Evolutionary conservation across 2,329 filamentous ascomycete species (phyloP), one percentile per base, ranked within the genome.

Genomic region (Sclerotinia nivalis): DNA sequence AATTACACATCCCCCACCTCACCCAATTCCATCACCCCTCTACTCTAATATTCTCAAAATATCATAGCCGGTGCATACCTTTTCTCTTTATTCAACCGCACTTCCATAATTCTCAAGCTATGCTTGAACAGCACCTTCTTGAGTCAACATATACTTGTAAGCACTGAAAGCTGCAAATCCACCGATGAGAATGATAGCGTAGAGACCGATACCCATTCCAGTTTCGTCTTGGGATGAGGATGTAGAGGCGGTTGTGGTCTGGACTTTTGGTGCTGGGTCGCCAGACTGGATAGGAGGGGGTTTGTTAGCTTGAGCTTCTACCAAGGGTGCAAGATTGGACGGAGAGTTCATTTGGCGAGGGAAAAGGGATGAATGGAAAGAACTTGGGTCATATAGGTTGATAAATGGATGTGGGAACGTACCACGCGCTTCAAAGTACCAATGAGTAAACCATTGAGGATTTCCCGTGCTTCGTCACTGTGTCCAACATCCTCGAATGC

Each of bases 401-500:
- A n/a, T 59, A 50, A 66, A 45, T 55, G 70, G 66, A 61, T 56
- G 66, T 40, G 31, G 54, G 25, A 71, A 80, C 89, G 78, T 87
- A 96, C 93, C 85, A 87, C 80, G 81, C 93, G 88, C 89, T 97
- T 96, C 81, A 97, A 82, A 50, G 80, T 85, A 74, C 93, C 94
- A 75, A 96, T 86, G 66, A 89, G 82, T 74, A 97, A 84, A 78
- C 88, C 88, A 45, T 91, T 89, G 70, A 99, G 89, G 75, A 97
- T 95, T 85, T 98, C 95, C 75, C 96, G 91, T 75, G 96, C 96
- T 86, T 99, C 96, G 82, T 99, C 96, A 78, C 92, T 96, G 91
- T 99, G 96, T 80, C 96, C 96, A 79, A 99, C 96, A 83, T 99
- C 96, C 85, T 99, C 96, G 81, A 99, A 99, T 72, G 96, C 95